Evolutionary conservation across 768 basidiomycete genomes (phyloP), one percentile per base, ranked within the genome.

Genomic region (Termitomyces sp.): DNA sequence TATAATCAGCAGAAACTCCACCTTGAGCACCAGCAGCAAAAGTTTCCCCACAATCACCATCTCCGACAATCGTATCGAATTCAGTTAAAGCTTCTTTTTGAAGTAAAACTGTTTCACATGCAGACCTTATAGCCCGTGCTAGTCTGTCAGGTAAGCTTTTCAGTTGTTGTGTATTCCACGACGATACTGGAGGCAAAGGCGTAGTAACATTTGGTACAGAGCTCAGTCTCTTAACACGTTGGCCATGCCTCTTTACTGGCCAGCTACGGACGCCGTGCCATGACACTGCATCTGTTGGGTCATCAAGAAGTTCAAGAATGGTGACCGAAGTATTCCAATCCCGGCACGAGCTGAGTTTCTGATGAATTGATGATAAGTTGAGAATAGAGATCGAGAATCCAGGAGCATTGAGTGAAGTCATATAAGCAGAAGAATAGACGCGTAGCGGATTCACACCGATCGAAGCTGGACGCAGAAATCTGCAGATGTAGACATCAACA

Each of bases 21-120:
- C 70, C 73, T 68, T 57, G 66, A 7, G 75, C 75, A 10, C 84
- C 84, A 3, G 76, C 69, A 9, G 78, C 73, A 57, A 85, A 81
- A 7, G 83, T 85, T 40, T 78, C 69, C 9, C 85, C 83, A 47
- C 83, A 84, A 63, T 86, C 83, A 6, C 84, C 85, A 66, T 86
- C 84, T 28, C 85, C 84, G 8, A 80, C 73, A 28, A 85, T 70
- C 9, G 81, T 83, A 64, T 86, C 86, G 63, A 75, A 83, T 35
- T 72, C 68, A 3, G 85, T 86, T 61, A 87, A 70, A 12, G 82
- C 79, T 3, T 70, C 67, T 60, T 82, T 78, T 7, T 76, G 75
- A 4, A 58, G 62, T 17, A 85, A 71, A 28, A 85, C 73, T 1
- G 68, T 64, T 48, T 69, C 26, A 57, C 77, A 77, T 1, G 80